phyloP scores from a whole-genome alignment of 2,329 filamentous ascomycete genomes.

The Nigrograna mackinnonii region DNA sequence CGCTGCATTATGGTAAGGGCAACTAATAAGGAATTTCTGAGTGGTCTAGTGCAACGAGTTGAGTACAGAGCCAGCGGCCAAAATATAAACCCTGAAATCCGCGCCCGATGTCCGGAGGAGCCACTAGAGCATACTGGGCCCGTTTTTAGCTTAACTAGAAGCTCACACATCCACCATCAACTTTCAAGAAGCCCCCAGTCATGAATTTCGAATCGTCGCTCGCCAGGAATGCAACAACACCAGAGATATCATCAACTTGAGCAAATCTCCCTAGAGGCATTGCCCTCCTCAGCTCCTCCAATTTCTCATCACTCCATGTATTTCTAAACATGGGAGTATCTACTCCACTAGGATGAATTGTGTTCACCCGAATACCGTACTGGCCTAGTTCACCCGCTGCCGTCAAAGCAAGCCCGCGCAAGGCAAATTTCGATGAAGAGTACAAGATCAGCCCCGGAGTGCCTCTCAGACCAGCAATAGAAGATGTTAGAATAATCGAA shows the following conservation, averaged over 20 bases:
- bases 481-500: constrained; percentile 45
- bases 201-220: constrained; percentile 45
- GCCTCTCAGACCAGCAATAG: constrained; percentile 42
- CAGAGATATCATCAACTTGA: constrained; percentile 42
- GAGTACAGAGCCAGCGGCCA: too few relatives aligned
- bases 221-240: constrained; percentile 42
- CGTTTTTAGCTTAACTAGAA: too few relatives aligned
- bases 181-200: constrained; percentile 39
- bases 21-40: background rate
- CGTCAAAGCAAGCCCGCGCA: constrained; percentile 42
- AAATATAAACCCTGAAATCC: too few relatives aligned
- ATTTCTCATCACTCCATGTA: constrained; percentile 37
- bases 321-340: constrained; percentile 39
- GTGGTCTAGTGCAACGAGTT: too few relatives aligned
- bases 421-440: constrained; percentile 42
- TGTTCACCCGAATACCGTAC: constrained; percentile 44
- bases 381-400: constrained; percentile 43
- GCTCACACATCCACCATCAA: constrained; percentile 36
- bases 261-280: constrained; percentile 42
- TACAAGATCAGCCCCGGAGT: constrained; percentile 41
- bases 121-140: background rate
- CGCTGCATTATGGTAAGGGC: background rate
- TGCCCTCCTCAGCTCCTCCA: constrained; percentile 34
- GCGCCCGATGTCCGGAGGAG: too few relatives aligned
- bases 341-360: constrained; percentile 44